Evolutionary conservation across 495 filamentous ascomycete species (phyloP).

Genomic region (Penicillium steckii): DNA sequence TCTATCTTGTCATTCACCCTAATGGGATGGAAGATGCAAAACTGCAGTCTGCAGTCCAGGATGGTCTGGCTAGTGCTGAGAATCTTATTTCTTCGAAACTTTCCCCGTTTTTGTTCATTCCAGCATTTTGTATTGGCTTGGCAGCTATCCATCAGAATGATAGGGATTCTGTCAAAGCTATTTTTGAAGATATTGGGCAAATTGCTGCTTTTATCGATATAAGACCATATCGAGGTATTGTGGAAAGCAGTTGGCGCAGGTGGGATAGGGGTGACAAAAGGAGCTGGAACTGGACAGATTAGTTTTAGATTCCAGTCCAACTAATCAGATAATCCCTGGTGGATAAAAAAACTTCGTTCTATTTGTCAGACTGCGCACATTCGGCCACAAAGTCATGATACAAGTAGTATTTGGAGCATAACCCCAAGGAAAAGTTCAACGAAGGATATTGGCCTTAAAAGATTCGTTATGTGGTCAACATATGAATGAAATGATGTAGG

Average conservation of each 20-base stretch:
- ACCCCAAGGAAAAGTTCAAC: no score
- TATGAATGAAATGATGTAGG: no score
- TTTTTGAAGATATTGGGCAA: neutral
- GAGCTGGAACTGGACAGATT: conserved; percentile 4
- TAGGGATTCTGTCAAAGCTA: neutral
- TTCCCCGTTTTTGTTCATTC: conserved; percentile 1
- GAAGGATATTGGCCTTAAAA: no score
- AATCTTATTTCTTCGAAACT: neutral
- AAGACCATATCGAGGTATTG: neutral
- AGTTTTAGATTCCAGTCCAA: neutral
- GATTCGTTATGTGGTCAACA: no score
- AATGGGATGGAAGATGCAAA: conserved; percentile 2
- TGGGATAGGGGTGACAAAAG: conserved; percentile 1
- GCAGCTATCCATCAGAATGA: neutral
- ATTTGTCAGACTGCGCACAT: no score
- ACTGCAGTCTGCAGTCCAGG: neutral
- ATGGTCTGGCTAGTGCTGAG: conserved; percentile 1
- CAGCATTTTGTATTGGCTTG: conserved; percentile 5
- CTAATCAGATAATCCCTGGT: neutral
- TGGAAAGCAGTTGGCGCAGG: conserved; percentile 1
- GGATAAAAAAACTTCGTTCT: no score
- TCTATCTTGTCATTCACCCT: conserved; percentile 4
- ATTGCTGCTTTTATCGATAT: conserved; percentile 1
- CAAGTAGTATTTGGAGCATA: no score
- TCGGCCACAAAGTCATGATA: no score